phyloP scores from a whole-genome alignment of 495 filamentous ascomycete genomes.

The Pyrenula massariospora region DNA sequence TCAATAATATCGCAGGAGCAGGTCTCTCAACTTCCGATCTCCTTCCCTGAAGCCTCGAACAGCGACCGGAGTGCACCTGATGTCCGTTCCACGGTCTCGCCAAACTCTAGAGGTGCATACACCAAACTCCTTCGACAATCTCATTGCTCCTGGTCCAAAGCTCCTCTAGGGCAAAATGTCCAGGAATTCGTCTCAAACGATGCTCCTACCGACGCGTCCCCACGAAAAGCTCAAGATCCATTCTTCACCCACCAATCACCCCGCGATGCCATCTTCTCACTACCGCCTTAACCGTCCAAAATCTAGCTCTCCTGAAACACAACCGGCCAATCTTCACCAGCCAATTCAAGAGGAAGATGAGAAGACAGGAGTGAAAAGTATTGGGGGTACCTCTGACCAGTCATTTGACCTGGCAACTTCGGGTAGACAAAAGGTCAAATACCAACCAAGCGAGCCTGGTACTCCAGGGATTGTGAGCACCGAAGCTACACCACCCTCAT shows the following conservation, averaged over 20 bases:
- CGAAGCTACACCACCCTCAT: neutral
- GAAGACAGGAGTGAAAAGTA: neutral
- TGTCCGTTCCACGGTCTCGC: neutral
- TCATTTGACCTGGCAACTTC: neutral
- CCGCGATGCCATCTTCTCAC: neutral
- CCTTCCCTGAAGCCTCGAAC: neutral
- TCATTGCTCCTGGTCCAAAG: neutral
- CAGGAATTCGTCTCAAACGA: neutral
- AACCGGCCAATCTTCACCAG: neutral
- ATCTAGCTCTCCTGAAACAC: neutral
- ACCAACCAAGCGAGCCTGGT: neutral
- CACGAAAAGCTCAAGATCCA: neutral
- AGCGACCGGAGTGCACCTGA: neutral
- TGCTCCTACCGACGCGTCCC: neutral
- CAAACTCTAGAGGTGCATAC: neutral
- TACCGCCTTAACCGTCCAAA: neutral
- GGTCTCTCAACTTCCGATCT: neutral
- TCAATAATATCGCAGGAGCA: too few species aligned
- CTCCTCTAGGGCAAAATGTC: neutral
- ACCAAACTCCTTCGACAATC: neutral
- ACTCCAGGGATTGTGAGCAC: neutral
- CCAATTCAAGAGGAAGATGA: neutral
- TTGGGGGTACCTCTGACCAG: neutral
- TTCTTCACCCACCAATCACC: neutral
- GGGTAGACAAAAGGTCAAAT: neutral